Conservation (phyloP, 2,329 filamentous ascomycete species). For the Fusarium armeniacum region DNA sequence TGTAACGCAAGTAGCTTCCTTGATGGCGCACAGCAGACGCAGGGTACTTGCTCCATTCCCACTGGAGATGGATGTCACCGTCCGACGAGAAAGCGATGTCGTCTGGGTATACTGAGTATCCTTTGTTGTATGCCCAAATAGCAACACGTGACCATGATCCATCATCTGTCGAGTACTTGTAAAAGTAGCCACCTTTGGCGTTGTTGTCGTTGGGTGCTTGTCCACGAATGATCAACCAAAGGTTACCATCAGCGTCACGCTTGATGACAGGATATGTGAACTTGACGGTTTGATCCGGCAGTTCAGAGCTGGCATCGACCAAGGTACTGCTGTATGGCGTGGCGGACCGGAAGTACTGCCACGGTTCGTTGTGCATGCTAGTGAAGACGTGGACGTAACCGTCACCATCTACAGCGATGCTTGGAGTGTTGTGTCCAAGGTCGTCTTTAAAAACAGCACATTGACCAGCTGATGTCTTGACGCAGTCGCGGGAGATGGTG, state of each 20-base stretch:
- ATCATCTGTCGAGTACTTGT: too few relatives aligned
- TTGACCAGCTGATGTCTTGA: conserved; percentile 35
- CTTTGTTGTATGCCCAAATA: conserved; percentile 43
- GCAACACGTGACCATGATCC: conserved; percentile 12
- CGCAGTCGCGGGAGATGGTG: conserved; percentile 42
- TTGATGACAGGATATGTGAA: conserved; percentile 36
- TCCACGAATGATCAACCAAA: conserved; percentile 30
- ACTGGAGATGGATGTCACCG: conserved; percentile 48
- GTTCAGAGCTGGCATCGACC: conserved; percentile 37
- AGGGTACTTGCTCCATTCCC: conserved; percentile 50
- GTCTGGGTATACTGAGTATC: conserved; percentile 48
- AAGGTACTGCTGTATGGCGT: conserved; percentile 43
- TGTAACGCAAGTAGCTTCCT: conserved; percentile 48
- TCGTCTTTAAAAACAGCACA: conserved; percentile 47
- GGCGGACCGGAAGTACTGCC: conserved; percentile 47
- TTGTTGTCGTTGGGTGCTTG: conserved; percentile 22
- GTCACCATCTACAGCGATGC: conserved; percentile 36
- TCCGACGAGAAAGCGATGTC: conserved; percentile 49
- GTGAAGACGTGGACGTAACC: conserved; percentile 50
- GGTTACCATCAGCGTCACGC: conserved; percentile 12
- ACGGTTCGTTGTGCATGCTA: conserved; percentile 49
- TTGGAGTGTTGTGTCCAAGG: conserved; percentile 42
- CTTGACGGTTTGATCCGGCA: conserved; percentile 41
- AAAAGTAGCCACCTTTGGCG: conserved; percentile 26
- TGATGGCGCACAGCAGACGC: conserved; percentile 47